Evolutionary conservation across 2,329 filamentous ascomycete species (phyloP), one percentile per base, ranked within the genome.

Genomic region (Leptographium wingfieldii): DNA sequence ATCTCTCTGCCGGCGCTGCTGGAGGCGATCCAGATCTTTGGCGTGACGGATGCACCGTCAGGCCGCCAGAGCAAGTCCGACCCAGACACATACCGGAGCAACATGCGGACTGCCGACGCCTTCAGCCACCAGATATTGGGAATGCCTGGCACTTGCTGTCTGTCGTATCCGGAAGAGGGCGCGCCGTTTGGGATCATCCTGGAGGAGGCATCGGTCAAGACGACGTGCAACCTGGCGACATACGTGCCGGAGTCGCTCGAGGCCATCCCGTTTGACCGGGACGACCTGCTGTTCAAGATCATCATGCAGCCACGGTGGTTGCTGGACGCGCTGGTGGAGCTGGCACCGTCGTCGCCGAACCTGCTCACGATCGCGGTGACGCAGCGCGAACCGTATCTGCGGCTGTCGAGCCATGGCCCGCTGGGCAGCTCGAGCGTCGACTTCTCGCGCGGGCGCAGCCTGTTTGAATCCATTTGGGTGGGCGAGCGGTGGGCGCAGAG

Each of bases 11-110:
- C 86, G 5, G 89, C 92, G 22, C 81, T 99, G 3, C 82, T 99
- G 58, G 94, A 97, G 74, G 95, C 92, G 0, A 80, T 99, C 9
- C 92, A 96, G 68, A 97, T 99, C 56, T 95, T 99, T 68, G 90
- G 90, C 56, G 84, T 92, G n/a, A 82, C 92, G 54, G 87, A 89
- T 65, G 78, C 84, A 16, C 76, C 82, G 6, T 77, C 76, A 49
- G 40, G 40, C 10, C 80, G 81, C 63, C 75, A 80, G 56, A 76
- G 80, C 57, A 84, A 80, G 67, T 74, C 79, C 7, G 83, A 85
- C 14, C 74, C 79, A 61, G 83, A 86, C 63, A 75, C 77, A 1
- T 85, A 84, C 67, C 79, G 78, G 63, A 83, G 80, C 71, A 40
- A 16, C 38, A 16, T 40, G 38, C 38, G 38, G 12, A n/a, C 57